These are phyloP conservation scores for Herpetospermum pedunculosum DNA, from an alignment of 306 rosid species.

Conservation along the genomic window DNA sequence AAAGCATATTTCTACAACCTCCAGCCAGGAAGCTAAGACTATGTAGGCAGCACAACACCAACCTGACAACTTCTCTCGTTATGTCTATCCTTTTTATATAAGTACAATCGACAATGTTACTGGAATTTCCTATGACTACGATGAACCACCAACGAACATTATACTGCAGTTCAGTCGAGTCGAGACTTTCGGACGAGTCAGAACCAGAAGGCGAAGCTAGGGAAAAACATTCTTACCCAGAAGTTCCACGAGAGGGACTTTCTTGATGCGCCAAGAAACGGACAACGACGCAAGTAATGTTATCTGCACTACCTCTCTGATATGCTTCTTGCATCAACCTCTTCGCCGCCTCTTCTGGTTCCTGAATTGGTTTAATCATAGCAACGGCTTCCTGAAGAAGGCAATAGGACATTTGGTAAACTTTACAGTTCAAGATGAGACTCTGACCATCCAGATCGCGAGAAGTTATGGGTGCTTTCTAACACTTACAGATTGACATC, in stretches of 20 bases:
- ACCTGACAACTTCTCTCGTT: constrained; percentile 2
- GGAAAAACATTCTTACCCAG: constrained; percentile 20
- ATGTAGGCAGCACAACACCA: not conserved
- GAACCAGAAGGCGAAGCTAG: not conserved
- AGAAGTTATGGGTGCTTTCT: not conserved
- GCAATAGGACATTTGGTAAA: not conserved
- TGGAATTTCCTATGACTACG: constrained; percentile 25
- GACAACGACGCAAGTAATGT: constrained; percentile 81
- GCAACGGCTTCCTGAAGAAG: constrained; percentile 72
- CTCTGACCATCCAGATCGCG: not conserved
- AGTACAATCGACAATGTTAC: constrained; percentile 29
- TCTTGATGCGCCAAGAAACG: constrained; percentile 70
- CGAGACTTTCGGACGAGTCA: not conserved
- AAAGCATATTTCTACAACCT: constrained; percentile 20
- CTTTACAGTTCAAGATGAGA: not conserved
- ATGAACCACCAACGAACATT: not conserved
- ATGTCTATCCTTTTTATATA: constrained; percentile 21
- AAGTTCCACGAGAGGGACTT: constrained; percentile 30
- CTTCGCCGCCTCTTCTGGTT: constrained; percentile 85
- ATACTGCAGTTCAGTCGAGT: not conserved
- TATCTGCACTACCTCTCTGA: constrained; percentile 90
- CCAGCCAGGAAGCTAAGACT: constrained; percentile 10
- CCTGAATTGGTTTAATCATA: constrained; percentile 64
- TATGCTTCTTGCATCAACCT: constrained; percentile 77
- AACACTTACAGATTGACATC: not conserved